Conservation (phyloP, 352 stramenopile genomes). For the Stephanocyclus meneghinianus region DNA sequence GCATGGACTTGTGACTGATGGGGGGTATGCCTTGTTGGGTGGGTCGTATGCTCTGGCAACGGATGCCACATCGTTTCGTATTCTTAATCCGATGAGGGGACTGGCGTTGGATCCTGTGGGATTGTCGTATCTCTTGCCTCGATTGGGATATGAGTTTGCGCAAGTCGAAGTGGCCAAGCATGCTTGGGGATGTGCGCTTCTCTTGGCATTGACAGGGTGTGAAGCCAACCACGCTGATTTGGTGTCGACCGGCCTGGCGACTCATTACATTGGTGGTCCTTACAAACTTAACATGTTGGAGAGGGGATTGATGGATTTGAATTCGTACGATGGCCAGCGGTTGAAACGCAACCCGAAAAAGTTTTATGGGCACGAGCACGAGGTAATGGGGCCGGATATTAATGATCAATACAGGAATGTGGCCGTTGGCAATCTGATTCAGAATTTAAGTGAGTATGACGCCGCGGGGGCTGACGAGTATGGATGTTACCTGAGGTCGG, state of each 20-base stretch:
- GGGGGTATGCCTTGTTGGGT: slow-evolving; percentile 53
- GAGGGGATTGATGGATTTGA: slow-evolving; percentile 50
- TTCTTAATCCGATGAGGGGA: slow-evolving; percentile 69
- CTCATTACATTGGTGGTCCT: slow-evolving; percentile 57
- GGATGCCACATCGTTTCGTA: slow-evolving; percentile 59
- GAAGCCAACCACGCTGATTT: slow-evolving; percentile 74
- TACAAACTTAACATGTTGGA: slow-evolving; percentile 63
- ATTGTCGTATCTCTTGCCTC: slow-evolving; percentile 71
- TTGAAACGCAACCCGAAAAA: slow-evolving; percentile 29
- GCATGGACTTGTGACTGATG: slow-evolving; percentile 72
- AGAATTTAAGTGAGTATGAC: slow-evolving; percentile 60
- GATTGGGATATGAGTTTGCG: slow-evolving; percentile 68
- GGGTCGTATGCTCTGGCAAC: slow-evolving; percentile 74
- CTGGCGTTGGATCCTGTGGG: slow-evolving; percentile 75
- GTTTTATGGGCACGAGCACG: slow-evolving; percentile 33
- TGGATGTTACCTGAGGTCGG: slow-evolving; percentile 18
- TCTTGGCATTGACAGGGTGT: slow-evolving; percentile 70
- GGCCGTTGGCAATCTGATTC: slow-evolving; percentile 58
- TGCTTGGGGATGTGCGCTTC: slow-evolving; percentile 46
- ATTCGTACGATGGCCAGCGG: slow-evolving; percentile 61
- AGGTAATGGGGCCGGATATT: slow-evolving; percentile 30
- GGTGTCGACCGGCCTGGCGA: slow-evolving; percentile 76
- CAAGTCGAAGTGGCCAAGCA: slow-evolving; percentile 55
- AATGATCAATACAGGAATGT: slow-evolving; percentile 70
- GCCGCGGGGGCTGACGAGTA: slow-evolving; percentile 49